Evolutionary conservation across 176 grass and related monocot species (phyloP), one percentile per base, ranked within the genome.

Genomic region (Musa troglodytarum): DNA sequence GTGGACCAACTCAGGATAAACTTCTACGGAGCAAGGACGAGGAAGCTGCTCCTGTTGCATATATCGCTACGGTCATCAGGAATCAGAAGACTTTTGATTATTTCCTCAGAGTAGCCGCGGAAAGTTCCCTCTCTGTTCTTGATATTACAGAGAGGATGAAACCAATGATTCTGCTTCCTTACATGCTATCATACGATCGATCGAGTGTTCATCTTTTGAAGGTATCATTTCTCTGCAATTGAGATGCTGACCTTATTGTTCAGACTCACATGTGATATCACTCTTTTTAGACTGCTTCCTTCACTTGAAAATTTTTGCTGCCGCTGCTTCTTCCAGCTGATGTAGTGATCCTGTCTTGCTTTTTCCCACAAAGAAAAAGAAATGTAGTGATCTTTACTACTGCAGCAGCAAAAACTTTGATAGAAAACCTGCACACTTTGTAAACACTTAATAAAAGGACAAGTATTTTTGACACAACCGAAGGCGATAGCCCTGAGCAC

Each of bases 11-110:
- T 70, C 14, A n/a, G 19, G 8, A 72, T 22, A 50, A 76, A 74
- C 23, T 52, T 13, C 10, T 54, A 16, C 4, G 0, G 19, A 61
- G 78, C 10, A 50, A 10, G 11, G 52, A 43, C 64, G 62, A 20
- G 8, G 82, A 78, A 82, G 75, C 14, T 72, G 75, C 14, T 72
- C 86, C 84, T 25, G 55, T 84, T 0, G 88, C 90, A 57, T 93
- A 97, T 56, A 93, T 97, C 1, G 93, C 93, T 54, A 94, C 88
- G 0, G 81, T 99, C 55, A 68, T 99, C 83, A 84, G 95, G 76
- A 94, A 99, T 61, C 14, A 49, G 15, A 77, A 89, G 23, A 98
- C 95, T 80, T 99, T 91, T 55, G 72, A 86, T 76, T 91, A 89
- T 65, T 98, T 98, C 66, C 53, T 77, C 50, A 82, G 74, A 72